Percentiles rank a stretch among this genome's conserved stretches.
These are phyloP conservation scores for Teunomyces kruisii DNA, from an alignment of 805 yeast species.

Conservation along the genomic window DNA sequence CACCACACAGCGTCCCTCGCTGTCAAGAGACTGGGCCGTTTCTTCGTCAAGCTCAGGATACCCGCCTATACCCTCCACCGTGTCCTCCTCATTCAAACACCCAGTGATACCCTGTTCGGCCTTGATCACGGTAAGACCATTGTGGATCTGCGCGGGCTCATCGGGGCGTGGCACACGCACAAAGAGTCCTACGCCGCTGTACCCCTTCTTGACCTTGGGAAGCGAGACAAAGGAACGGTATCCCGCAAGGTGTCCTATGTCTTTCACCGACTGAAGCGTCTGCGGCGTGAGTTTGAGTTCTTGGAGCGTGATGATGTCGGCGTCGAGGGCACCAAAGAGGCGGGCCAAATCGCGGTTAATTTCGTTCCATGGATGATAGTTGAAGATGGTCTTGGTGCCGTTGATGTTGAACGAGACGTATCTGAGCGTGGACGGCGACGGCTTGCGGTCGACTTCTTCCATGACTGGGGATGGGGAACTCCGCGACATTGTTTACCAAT, in stretches of 20 bases:
- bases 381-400: constrained; percentile 75
- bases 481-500: background rate
- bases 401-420: constrained; percentile 78
- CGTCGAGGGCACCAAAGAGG: constrained; percentile 55
- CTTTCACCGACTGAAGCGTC: constrained; percentile 25
- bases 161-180: constrained; percentile 49
- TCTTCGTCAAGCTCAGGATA: constrained; percentile 49
- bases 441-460: background rate
- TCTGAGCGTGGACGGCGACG: constrained; percentile 30
- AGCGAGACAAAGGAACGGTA: constrained; percentile 68
- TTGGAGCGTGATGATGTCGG: constrained; percentile 83
- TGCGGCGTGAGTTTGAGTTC: constrained; percentile 63
- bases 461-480: too few species aligned
- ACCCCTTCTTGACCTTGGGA: constrained; percentile 72
- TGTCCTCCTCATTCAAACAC: background rate
- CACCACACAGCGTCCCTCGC: constrained; percentile 82
- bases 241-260: constrained; percentile 54
- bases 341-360: constrained; percentile 37
- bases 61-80: constrained; percentile 63
- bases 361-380: constrained; percentile 79
- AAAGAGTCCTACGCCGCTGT: constrained; percentile 89
- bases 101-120: constrained; percentile 97
- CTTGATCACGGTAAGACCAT: constrained; percentile 52
- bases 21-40: constrained; percentile 53
- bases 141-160: constrained; percentile 37